A percentile compares a stretch with the other conserved stretches of the same genome.
Conservation (phyloP, 2,329 filamentous ascomycete genomes). For the Colletotrichum siamense region DNA sequence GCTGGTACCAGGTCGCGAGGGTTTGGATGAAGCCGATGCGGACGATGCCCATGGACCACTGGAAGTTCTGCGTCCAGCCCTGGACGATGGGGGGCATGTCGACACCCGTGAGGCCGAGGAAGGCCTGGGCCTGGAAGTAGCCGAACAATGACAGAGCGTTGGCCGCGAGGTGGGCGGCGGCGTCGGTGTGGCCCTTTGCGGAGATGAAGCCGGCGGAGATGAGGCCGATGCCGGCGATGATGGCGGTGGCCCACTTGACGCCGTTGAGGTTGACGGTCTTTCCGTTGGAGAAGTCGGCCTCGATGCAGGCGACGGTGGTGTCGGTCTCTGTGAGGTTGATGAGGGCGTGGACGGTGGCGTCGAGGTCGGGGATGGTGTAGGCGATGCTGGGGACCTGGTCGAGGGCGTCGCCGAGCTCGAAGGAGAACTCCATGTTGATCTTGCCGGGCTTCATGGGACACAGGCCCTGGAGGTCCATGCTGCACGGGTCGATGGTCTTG, state of each 20-base stretch:
- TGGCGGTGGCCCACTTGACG: slow-evolving; percentile 88
- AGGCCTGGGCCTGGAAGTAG: slow-evolving; percentile 94
- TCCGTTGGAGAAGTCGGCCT: slow-evolving; percentile 87
- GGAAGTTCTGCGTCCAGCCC: slow-evolving; percentile 96
- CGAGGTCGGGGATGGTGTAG: slow-evolving; percentile 88
- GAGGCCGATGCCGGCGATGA: slow-evolving; percentile 85
- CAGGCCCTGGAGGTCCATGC: slow-evolving; percentile 72
- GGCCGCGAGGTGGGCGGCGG: slow-evolving; percentile 90
- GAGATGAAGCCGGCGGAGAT: slow-evolving; percentile 88
- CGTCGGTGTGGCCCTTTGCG: slow-evolving; percentile 90
- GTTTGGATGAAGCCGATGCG: slow-evolving; percentile 82
- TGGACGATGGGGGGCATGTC: slow-evolving; percentile 85
- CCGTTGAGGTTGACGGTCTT: slow-evolving; percentile 89
- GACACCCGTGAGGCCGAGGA: slow-evolving; percentile 85
- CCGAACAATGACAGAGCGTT: slow-evolving; percentile 91
- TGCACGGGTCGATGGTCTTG: slow-evolving; percentile 77
- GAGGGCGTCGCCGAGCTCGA: slow-evolving; percentile 48
- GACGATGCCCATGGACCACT: slow-evolving; percentile 98
- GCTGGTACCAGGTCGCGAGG: slow-evolving; percentile 95
- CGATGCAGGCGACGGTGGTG: slow-evolving; percentile 80
- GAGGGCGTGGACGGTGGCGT: slow-evolving; percentile 82
- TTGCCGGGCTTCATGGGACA: slow-evolving; percentile 90
- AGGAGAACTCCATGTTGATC: slow-evolving; percentile 66
- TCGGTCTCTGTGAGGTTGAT: slow-evolving; percentile 73
- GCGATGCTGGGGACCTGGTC: slow-evolving; percentile 70